Percentiles rank a stretch among this genome's conserved stretches.
These are phyloP conservation scores for Backusella circina DNA, from an alignment of 192 early-diverging fungal genomes.

Conservation along the genomic window DNA sequence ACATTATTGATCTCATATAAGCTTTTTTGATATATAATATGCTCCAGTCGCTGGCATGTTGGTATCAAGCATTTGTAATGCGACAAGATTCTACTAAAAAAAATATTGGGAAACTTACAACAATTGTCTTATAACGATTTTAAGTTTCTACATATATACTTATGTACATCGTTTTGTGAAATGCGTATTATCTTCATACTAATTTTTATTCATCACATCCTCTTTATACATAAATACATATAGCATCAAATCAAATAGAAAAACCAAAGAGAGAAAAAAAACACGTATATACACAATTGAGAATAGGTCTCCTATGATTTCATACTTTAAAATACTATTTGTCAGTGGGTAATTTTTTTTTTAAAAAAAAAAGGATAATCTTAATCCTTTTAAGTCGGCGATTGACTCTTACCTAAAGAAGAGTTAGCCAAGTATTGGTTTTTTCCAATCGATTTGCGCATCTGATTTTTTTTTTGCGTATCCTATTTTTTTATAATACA, in stretches of 20 bases:
- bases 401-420: background rate
- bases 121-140: background rate
- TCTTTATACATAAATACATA: background rate
- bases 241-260: background rate
- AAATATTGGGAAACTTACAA: background rate
- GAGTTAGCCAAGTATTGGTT: background rate
- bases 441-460: too few species aligned
- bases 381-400: background rate
- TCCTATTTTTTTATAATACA: too few species aligned
- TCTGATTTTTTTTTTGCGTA: too few species aligned
- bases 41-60: too few species aligned
- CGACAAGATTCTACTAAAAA: too few species aligned
- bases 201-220: background rate
- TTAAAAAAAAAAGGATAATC: background rate
- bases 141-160: background rate
- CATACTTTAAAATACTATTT: background rate
- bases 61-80: background rate
- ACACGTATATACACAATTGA: background rate
- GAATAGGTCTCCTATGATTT: background rate
- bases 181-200: background rate
- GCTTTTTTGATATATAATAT: too few species aligned
- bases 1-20: too few species aligned
- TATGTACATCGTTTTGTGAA: background rate
- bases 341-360: background rate
- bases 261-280: background rate